Percentiles rank a stretch among this genome's conserved stretches.
phyloP scores from a whole-genome alignment of 2,329 filamentous ascomycete genomes.

The Plenodomus tracheiphilus region DNA sequence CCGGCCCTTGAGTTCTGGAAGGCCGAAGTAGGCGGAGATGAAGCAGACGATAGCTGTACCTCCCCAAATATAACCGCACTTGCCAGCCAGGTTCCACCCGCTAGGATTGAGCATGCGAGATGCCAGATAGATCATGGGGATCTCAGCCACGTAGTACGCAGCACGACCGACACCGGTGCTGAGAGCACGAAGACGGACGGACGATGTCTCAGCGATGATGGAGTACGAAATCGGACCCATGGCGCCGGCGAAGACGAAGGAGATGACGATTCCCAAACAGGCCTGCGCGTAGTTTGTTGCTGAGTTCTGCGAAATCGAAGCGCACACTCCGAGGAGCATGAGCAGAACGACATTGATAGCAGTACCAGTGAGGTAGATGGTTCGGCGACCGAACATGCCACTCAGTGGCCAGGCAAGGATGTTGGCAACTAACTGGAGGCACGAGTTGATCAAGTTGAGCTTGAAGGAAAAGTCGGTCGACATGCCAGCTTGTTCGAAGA shows the following conservation, averaged over 20 bases:
- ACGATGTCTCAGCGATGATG: slow-evolving; percentile 68
- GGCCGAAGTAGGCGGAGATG: slow-evolving; percentile 52
- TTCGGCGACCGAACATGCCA: slow-evolving; percentile 64
- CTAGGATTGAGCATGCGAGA: slow-evolving; percentile 55
- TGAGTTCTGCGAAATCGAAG: slow-evolving; percentile 49
- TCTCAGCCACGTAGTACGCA: slow-evolving; percentile 65
- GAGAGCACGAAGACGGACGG: slow-evolving; percentile 64
- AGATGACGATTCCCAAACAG: slow-evolving; percentile 65
- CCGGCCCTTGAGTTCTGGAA: slow-evolving; percentile 59
- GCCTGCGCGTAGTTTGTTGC: slow-evolving; percentile 60
- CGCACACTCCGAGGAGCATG: slow-evolving; percentile 62
- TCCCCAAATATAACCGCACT: slow-evolving; percentile 37
- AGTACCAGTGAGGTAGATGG: slow-evolving; percentile 65
- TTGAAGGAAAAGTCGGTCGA: slow-evolving; percentile 59
- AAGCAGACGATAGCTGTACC: slow-evolving; percentile 58
- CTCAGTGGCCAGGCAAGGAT: slow-evolving; percentile 69
- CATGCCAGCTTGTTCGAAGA: slow-evolving; percentile 66
- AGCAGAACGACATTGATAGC: slow-evolving; percentile 57
- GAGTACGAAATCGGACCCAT: slow-evolving; percentile 68
- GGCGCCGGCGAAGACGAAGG: slow-evolving; percentile 64
- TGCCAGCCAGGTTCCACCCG: slow-evolving; percentile 42
- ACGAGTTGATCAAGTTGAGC: slow-evolving; percentile 66
- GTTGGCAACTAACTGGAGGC: slow-evolving; percentile 63
- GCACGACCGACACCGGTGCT: slow-evolving; percentile 66
- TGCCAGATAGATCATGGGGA: slow-evolving; percentile 67